Evolutionary conservation across 73 alveolate genomes (phyloP), one percentile per base, ranked within the genome.

Genomic region (Stentor coeruleus): DNA sequence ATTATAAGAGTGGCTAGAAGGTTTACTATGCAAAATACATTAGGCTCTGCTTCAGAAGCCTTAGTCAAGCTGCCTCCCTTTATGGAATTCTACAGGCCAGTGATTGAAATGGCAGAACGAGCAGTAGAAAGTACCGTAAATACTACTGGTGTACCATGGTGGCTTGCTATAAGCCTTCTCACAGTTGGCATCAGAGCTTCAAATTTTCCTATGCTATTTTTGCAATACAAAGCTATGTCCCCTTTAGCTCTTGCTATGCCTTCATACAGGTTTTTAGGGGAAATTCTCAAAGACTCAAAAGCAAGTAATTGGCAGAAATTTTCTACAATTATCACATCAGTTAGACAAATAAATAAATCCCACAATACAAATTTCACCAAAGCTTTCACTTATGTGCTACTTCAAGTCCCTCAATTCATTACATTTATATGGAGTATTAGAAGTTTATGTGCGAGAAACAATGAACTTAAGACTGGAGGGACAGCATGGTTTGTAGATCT

Each of bases 331-430:
- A 37, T 66, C 36, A 66, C n/a, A 66, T 66, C 79, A 20, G 11
- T 31, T 1, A 20, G 37, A 20, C 79, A 66, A 31, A 66, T 66
- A 1, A 66, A 66, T 40, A 66, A 66, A 26, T 40, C n/a, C 2
- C 79, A 66, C 37, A 15, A 26, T 28, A 31, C 37, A 26, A 20
- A 33, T 20, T 20, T 66, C 33, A 15, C 33, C 1, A 66, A 31
- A 31, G 36, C 79, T 33, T 20, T 20, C n/a, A 1, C 37, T 20
- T 66, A 66, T 33, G 79, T 37, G 0, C 33, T 66, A 28, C 33
- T 90, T 33, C 85, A 90, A 55, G 40, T 90, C 26, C 96, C 96
- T 30, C 89, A 86, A n/a, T 90, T 90, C 74, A 66, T 90, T 15
- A 58, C 86, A 11, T 86, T 86, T 91, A 89, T 90, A 74, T 42